Evolutionary conservation across 768 basidiomycete species (phyloP).

Genomic region (Mycena capillaripes): DNA sequence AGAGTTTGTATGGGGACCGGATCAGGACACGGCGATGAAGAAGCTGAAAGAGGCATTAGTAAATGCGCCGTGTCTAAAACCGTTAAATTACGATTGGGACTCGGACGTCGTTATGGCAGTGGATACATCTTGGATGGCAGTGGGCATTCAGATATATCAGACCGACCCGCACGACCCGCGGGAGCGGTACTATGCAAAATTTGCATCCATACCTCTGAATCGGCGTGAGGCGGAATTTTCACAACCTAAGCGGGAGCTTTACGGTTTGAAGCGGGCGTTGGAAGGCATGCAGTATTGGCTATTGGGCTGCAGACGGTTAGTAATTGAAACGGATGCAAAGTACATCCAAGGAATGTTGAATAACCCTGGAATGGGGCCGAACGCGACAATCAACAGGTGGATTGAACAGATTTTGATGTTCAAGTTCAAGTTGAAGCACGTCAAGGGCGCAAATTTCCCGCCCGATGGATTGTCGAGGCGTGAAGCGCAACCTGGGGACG

Average conservation of each 20-base stretch:
- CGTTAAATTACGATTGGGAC: slow-evolving; percentile 53
- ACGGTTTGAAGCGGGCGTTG: slow-evolving; percentile 48
- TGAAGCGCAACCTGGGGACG: slow-evolving; percentile 35
- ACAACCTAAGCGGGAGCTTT: slow-evolving; percentile 58
- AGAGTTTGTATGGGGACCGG: slow-evolving; percentile 44
- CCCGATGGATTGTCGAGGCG: too few species aligned
- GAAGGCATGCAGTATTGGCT: slow-evolving; percentile 37
- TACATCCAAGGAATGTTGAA: too few species aligned
- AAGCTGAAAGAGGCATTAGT: slow-evolving; percentile 36
- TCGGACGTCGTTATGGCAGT: slow-evolving; percentile 49
- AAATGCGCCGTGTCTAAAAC: slow-evolving; percentile 41
- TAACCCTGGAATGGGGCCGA: slow-evolving; percentile 52
- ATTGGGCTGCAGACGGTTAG: slow-evolving; percentile 44
- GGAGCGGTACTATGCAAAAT: slow-evolving; percentile 44
- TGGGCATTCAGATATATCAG: slow-evolving; percentile 57
- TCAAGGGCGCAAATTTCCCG: slow-evolving; percentile 42
- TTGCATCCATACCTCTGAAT: slow-evolving; percentile 56
- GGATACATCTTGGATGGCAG: slow-evolving; percentile 46
- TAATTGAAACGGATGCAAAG: slow-evolving; percentile 48
- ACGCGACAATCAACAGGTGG: slow-evolving; percentile 53
- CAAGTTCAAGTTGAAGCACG: slow-evolving; percentile 49
- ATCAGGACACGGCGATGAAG: slow-evolving; percentile 44
- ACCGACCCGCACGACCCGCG: slow-evolving; percentile 37
- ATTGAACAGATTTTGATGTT: slow-evolving; percentile 50
- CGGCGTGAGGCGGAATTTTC: too few species aligned